Base-by-base conservation (phyloP, 225 moss, liverwort and hornwort genomes). In the Polytrichum formosum region DNA sequence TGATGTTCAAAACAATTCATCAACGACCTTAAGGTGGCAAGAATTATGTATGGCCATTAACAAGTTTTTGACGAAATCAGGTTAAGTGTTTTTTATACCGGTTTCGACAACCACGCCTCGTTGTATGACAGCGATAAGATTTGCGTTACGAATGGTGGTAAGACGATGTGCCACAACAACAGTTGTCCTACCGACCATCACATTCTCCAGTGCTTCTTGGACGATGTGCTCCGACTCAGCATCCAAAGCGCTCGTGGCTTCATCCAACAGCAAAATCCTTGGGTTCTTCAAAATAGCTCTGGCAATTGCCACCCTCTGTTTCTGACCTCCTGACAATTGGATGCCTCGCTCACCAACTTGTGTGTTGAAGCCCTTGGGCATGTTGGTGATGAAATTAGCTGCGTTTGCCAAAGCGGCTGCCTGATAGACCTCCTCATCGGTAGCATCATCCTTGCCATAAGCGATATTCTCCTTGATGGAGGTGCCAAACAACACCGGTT, bases 241-340 rank as follows among this genome's bases (percentile, higher is more conserved):
- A 67, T 97, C 97, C 86, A 97, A 84, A 7, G 97, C 97, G 86
- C 97, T 97, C 18, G 97, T 97, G 28, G 97, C 97, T 80, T 98
- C 97, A 74, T 98, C 97, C 79, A 98, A 67, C 65, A 98, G 64
- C 18, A 98, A 71, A 67, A 98, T 91, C 22, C 65, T 86, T 1
- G 97, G 97, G 72, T 98, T 73, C 74, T 94, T 98, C 75, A 94
- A 33, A 26, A 97, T 97, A 29, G 97, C 97, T 65, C 97, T 88
- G 18, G 97, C 97, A 55, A 97, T 94, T 54, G 97, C 97, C 22
- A 97, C 94, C 2, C 97, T 85, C 66, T 97, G 97, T 76, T 97
- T 97, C 74, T 97, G 97, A 63, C 97, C 97, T 67, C 97, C 97
- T 29, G 97, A 97, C 26, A 97, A 73, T 76, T 97, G 94, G 64